Conservation (phyloP, 495 filamentous ascomycete species). For the Neurospora sp. region DNA sequence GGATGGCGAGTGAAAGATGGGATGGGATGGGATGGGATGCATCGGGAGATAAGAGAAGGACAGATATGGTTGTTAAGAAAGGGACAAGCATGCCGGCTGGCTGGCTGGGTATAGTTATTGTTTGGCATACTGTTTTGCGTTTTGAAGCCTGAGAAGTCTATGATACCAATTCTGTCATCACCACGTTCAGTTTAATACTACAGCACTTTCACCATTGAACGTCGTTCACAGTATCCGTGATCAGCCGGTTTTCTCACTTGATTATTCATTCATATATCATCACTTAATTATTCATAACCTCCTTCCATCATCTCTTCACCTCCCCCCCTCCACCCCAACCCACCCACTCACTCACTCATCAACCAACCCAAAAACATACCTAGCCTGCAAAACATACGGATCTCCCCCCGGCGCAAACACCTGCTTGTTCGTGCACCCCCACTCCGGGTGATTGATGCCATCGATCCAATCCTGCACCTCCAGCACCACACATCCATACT, state of each 20-base stretch:
- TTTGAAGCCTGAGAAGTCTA: neutral
- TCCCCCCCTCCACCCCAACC: rapidly evolving
- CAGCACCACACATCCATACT: conserved; percentile 67
- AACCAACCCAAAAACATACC: conserved; percentile 28
- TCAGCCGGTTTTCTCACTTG: neutral
- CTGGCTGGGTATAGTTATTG: neutral
- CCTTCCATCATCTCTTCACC: neutral
- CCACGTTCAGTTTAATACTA: neutral
- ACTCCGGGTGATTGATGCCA: conserved; percentile 70
- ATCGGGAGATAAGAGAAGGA: neutral
- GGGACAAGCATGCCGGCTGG: neutral
- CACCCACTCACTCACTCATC: neutral
- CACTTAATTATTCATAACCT: neutral
- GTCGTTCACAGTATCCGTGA: neutral
- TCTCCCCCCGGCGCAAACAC: conserved; percentile 53
- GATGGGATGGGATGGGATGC: neutral
- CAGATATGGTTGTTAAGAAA: neutral
- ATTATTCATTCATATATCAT: neutral
- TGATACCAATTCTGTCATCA: neutral
- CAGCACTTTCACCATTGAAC: neutral
- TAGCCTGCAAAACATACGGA: conserved; percentile 55
- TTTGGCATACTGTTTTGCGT: neutral
- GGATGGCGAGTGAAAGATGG: neutral
- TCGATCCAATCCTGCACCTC: conserved; percentile 69
- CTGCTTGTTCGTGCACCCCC: conserved; percentile 54